Percentiles rank a stretch among this genome's conserved stretches.
phyloP scores from a whole-genome alignment of 2,329 filamentous ascomycete species.

The Trichophyton benhamiae region DNA sequence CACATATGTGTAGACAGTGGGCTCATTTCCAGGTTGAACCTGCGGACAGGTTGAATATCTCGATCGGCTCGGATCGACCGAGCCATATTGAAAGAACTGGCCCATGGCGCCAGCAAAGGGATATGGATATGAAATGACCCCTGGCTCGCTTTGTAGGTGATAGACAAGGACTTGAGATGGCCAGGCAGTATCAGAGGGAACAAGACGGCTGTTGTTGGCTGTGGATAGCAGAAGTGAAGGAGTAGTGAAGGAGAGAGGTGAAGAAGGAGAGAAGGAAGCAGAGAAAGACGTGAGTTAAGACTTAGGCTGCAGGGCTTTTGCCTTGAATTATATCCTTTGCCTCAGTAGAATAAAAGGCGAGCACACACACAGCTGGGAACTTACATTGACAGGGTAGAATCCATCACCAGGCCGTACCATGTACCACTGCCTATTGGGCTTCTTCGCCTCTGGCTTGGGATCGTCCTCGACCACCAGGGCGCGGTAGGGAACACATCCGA shows the following conservation, averaged over 20 bases:
- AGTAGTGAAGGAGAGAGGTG: background rate
- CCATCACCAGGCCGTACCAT: constrained; percentile 12
- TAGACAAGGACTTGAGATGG: background rate
- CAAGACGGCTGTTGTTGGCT: background rate
- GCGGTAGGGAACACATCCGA: constrained; percentile 13
- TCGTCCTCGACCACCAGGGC: constrained; percentile 13
- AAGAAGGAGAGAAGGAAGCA: background rate
- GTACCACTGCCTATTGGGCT: constrained; percentile 11
- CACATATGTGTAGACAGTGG: constrained; percentile 11
- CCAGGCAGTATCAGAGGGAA: background rate
- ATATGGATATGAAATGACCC: background rate
- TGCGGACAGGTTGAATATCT: constrained; percentile 1
- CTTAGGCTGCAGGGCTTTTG: background rate
- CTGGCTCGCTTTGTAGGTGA: background rate
- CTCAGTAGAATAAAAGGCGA: background rate
- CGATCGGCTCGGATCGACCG: constrained; percentile 7
- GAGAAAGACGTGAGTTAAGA: background rate
- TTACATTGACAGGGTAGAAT: constrained; percentile 11
- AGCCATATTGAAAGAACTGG: constrained; percentile 13
- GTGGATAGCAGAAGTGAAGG: background rate
- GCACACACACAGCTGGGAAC: background rate
- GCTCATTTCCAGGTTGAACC: constrained; percentile 5
- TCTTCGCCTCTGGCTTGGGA: constrained; percentile 9
- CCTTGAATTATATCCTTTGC: background rate
- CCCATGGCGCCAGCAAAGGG: constrained; percentile 5